Percentiles rank a stretch among this genome's conserved stretches.
phyloP scores from a whole-genome alignment of 371 early-diverging fungal genomes.

The Scutellospora calospora region DNA sequence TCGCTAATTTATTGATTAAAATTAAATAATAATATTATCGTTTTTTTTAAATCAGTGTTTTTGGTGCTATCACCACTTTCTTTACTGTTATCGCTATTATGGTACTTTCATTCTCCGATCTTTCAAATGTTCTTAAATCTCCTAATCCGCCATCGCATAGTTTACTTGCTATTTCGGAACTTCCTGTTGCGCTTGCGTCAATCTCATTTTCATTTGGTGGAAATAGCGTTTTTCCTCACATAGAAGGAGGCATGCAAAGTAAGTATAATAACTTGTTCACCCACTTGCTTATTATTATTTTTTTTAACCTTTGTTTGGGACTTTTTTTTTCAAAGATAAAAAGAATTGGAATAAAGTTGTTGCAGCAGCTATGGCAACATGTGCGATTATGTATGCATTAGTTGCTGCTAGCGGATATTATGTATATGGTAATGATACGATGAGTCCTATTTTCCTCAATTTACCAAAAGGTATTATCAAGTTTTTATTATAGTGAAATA shows the following conservation, averaged over 20 bases:
- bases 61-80: conserved; percentile 65
- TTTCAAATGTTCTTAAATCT: conserved; percentile 49
- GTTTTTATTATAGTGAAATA: conserved; percentile 54
- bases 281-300: too few species aligned
- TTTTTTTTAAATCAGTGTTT: conserved; percentile 63
- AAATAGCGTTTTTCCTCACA: conserved; percentile 76
- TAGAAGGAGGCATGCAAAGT: conserved; percentile 53
- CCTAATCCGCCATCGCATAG: conserved; percentile 52
- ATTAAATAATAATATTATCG: background rate
- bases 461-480: conserved; percentile 73
- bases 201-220: conserved; percentile 84
- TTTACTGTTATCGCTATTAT: conserved; percentile 57
- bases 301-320: too few species aligned
- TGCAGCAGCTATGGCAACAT: conserved; percentile 71
- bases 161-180: conserved; percentile 57
- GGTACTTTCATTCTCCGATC: conserved; percentile 52
- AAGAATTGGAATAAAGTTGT: conserved; percentile 77
- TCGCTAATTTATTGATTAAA: background rate
- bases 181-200: conserved; percentile 59
- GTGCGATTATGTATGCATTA: conserved; percentile 76
- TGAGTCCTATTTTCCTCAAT: conserved; percentile 75
- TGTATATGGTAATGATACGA: conserved; percentile 73
- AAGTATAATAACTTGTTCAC: too few species aligned
- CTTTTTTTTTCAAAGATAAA: conserved; percentile 58
- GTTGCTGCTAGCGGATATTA: conserved; percentile 83